A percentile compares a stretch with the other conserved stretches of the same genome.
phyloP scores from a whole-genome alignment of 2,329 filamentous ascomycete species.

The Epichloe sibirici region DNA sequence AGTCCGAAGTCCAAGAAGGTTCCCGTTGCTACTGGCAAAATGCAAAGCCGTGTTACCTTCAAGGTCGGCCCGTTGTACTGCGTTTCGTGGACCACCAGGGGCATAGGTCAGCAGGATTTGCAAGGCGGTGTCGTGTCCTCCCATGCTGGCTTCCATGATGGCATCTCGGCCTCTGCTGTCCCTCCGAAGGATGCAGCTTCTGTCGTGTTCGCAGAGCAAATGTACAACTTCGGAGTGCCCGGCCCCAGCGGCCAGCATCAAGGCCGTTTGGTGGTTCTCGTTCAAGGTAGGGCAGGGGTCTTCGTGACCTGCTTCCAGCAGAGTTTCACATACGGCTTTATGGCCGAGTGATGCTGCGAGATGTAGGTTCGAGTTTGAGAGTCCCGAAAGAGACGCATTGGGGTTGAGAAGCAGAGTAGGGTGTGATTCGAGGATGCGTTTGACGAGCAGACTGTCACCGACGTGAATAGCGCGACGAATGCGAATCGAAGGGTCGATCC shows the following conservation, averaged over 20 bases:
- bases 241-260: constrained; percentile 62
- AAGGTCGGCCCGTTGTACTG: constrained; percentile 47
- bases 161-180: constrained; percentile 61
- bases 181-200: constrained; percentile 47
- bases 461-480: constrained; percentile 71
- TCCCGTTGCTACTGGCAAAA: constrained; percentile 73
- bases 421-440: constrained; percentile 64
- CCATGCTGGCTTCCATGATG: constrained; percentile 51
- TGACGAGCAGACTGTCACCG: constrained; percentile 59
- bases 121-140: constrained; percentile 51
- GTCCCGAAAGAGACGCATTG: constrained; percentile 52
- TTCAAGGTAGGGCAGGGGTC: constrained; percentile 61
- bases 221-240: constrained; percentile 65
- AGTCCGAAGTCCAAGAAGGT: constrained; percentile 64
- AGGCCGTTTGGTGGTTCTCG: constrained; percentile 64
- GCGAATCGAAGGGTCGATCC: constrained; percentile 67
- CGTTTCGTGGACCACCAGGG: constrained; percentile 38
- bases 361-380: constrained; percentile 76
- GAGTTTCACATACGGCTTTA: constrained; percentile 52
- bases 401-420: constrained; percentile 65
- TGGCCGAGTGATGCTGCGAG: constrained; percentile 65
- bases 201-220: constrained; percentile 53
- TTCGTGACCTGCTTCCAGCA: constrained; percentile 68
- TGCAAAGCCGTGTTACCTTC: constrained; percentile 81
- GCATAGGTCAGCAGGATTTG: constrained; percentile 52